phyloP scores from a whole-genome alignment of 371 early-diverging fungal species.

The Mortierella sp. region DNA sequence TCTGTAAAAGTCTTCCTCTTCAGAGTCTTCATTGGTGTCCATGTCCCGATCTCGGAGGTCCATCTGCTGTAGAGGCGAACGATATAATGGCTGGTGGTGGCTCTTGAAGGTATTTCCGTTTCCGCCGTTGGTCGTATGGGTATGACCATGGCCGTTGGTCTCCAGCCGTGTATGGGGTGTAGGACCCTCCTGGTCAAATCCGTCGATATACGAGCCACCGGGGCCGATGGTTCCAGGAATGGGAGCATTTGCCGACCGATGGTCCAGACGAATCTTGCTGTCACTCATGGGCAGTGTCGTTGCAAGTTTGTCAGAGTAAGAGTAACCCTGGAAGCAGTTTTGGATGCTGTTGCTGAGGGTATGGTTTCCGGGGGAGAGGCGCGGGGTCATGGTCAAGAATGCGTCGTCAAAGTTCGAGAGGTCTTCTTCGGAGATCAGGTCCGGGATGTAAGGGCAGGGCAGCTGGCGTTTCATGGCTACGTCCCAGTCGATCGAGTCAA shows the following conservation, averaged over 20 bases:
- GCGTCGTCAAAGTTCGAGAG: constrained; percentile 77
- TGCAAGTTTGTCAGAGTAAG: constrained; percentile 59
- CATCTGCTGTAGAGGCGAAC: constrained; percentile 29
- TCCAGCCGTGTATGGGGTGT: background rate
- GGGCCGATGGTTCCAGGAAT: background rate
- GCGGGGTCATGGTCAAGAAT: constrained; percentile 71
- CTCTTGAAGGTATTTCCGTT: constrained; percentile 13
- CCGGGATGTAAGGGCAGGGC: constrained; percentile 64
- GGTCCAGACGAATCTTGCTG: constrained; percentile 36
- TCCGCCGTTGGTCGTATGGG: background rate
- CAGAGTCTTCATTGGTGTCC: constrained; percentile 16
- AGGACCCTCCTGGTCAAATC: constrained; percentile 29
- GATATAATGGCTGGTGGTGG: constrained; percentile 28
- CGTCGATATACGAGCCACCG: constrained; percentile 20
- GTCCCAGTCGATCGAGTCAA: constrained; percentile 79
- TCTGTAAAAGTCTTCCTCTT: constrained; percentile 23
- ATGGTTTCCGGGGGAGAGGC: constrained; percentile 59
- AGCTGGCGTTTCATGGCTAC: constrained; percentile 33
- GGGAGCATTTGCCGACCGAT: background rate
- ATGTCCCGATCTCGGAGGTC: constrained; percentile 6
- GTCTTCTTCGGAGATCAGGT: constrained; percentile 67
- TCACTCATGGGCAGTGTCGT: constrained; percentile 43
- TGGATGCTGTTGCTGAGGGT: constrained; percentile 65
- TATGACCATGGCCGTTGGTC: background rate
- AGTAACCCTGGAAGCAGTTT: constrained; percentile 70